Conservation (phyloP, 2,329 filamentous ascomycete species). For the Chrysoporthe deuterocubensis region DNA sequence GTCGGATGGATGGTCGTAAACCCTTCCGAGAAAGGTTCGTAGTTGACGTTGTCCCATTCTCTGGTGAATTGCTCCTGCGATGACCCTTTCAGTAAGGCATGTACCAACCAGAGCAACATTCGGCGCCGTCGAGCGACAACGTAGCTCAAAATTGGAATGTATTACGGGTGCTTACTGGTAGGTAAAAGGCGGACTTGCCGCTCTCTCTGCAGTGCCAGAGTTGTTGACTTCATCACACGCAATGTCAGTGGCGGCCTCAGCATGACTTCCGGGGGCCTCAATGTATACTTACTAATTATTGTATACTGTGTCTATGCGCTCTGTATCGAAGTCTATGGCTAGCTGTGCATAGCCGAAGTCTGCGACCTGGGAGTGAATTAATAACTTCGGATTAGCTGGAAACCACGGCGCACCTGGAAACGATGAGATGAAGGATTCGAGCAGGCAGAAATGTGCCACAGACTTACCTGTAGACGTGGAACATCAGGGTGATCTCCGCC, state of each 20-base stretch:
- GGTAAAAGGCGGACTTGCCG: background rate
- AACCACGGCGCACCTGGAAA: background rate
- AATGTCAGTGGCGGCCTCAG: background rate
- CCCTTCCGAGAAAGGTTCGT: slow-evolving; percentile 20
- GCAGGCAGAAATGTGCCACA: background rate
- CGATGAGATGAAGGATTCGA: background rate
- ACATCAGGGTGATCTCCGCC: background rate
- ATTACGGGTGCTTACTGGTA: background rate
- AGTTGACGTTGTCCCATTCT: slow-evolving; percentile 22
- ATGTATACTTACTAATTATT: background rate
- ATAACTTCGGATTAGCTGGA: too few species aligned
- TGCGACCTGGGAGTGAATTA: background rate
- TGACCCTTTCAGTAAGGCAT: background rate
- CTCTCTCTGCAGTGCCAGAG: background rate
- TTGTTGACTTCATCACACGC: background rate
- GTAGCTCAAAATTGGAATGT: background rate
- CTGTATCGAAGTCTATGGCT: background rate
- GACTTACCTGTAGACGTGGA: background rate
- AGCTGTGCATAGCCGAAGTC: background rate
- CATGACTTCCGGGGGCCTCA: background rate
- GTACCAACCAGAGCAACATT: background rate
- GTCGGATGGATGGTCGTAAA: background rate
- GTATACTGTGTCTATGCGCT: background rate
- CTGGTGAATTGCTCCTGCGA: slow-evolving; percentile 12
- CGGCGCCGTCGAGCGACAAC: background rate